These are phyloP conservation scores for Cucumis hystrix DNA, from an alignment of 306 rosid species.

Conservation along the genomic window DNA sequence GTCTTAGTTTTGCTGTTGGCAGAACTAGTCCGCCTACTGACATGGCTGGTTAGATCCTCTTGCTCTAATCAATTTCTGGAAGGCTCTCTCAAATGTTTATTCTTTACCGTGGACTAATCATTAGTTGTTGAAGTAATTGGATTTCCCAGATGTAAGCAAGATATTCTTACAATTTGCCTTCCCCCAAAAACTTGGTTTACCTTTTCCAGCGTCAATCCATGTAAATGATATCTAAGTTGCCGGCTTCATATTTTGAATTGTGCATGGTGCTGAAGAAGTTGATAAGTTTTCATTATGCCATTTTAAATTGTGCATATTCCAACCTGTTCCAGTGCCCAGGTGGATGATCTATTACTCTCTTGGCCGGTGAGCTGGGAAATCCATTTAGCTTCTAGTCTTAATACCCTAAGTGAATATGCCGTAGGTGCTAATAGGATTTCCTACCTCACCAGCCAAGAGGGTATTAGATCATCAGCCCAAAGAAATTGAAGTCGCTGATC, in stretches of 20 bases:
- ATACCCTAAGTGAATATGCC: no score
- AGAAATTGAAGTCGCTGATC: neutral
- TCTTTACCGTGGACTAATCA: neutral
- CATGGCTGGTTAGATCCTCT: conserved; percentile 29
- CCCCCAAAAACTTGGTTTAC: neutral
- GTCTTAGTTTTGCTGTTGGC: conserved; percentile 78
- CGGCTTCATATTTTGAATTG: neutral
- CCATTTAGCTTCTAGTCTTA: no score
- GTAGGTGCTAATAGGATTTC: no score
- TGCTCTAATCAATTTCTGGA: neutral
- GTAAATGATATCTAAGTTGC: neutral
- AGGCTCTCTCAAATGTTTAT: neutral
- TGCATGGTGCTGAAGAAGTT: neutral
- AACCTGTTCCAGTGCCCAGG: neutral
- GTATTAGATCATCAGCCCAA: no score
- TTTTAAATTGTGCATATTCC: no score
- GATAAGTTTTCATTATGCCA: neutral
- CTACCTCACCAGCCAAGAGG: no score
- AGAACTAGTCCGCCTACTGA: conserved; percentile 17
- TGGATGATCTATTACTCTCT: neutral
- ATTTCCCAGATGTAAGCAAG: neutral
- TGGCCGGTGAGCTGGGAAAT: no score
- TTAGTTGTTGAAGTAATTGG: neutral
- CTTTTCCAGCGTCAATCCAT: neutral
- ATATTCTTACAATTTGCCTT: neutral